A percentile compares a stretch with the other conserved stretches of the same genome.
phyloP scores from a whole-genome alignment of 805 yeast genomes.

The Cyberlindnera misumaiensis region DNA sequence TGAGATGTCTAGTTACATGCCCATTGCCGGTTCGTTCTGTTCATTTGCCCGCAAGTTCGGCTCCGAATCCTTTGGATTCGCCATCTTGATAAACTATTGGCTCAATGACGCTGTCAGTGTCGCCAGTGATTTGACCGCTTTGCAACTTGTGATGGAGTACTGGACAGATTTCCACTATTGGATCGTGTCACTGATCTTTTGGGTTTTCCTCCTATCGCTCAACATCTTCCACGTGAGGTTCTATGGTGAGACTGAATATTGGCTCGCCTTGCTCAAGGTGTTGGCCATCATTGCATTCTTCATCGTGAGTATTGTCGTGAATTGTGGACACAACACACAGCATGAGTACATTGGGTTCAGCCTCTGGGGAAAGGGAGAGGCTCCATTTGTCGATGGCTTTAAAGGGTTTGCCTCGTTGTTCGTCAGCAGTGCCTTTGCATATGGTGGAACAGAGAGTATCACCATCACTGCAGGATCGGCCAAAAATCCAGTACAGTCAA shows the following conservation, averaged over 20 bases:
- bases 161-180: constrained; percentile 41
- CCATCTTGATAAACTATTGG: constrained; percentile 28
- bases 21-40: constrained; percentile 54
- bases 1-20: constrained; percentile 49
- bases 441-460: constrained; percentile 52
- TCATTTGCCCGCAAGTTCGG: constrained; percentile 43
- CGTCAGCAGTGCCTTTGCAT: constrained; percentile 51
- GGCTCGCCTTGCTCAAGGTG: constrained; percentile 60
- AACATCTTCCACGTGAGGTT: constrained; percentile 45
- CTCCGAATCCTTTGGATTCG: constrained; percentile 47
- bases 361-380: constrained; percentile 49
- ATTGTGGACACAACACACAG: constrained; percentile 36
- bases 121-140: constrained; percentile 52
- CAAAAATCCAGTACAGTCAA: constrained; percentile 43
- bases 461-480: constrained; percentile 55
- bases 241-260: constrained; percentile 57
- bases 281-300: constrained; percentile 52
- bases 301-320: constrained; percentile 43
- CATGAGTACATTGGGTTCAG: constrained; percentile 44
- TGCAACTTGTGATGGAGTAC: constrained; percentile 47
- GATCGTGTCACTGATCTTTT: constrained; percentile 53
- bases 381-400: constrained; percentile 42
- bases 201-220: constrained; percentile 38
- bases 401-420: constrained; percentile 45
- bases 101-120: constrained; percentile 36